These are phyloP conservation scores for Cercospora zeina DNA, from an alignment of 2,329 filamentous ascomycete species.

Conservation along the genomic window DNA sequence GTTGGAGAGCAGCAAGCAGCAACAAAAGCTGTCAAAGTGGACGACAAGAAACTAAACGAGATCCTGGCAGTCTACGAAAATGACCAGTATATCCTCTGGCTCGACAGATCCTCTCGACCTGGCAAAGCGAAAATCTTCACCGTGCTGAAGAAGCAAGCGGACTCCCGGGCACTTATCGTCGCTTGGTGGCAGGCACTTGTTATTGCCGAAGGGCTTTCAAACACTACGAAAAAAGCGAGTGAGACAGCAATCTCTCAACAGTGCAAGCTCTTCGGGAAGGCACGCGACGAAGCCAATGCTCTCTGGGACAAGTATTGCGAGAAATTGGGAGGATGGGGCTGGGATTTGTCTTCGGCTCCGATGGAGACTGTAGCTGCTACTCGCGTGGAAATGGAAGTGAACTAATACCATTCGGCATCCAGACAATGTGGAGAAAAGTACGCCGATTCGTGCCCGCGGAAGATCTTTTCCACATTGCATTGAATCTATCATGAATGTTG, in stretches of 20 bases:
- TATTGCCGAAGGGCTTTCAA: conserved; percentile 40
- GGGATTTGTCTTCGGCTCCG: conserved; percentile 65
- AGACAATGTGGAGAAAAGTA: neutral
- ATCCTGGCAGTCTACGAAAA: conserved; percentile 54
- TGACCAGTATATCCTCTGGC: conserved; percentile 61
- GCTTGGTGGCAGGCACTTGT: conserved; percentile 63
- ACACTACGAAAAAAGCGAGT: neutral
- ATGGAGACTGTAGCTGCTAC: conserved; percentile 65
- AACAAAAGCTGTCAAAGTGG: conserved; percentile 32
- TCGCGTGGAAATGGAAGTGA: conserved; percentile 28
- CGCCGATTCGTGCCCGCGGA: neutral
- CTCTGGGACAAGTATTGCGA: conserved; percentile 51
- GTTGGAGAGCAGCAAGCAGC: conserved; percentile 32
- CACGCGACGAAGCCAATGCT: conserved; percentile 28
- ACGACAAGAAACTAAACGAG: conserved; percentile 38
- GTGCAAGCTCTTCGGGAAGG: conserved; percentile 46
- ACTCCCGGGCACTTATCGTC: conserved; percentile 55
- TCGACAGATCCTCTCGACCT: conserved; percentile 42
- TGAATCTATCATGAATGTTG: too few relatives aligned
- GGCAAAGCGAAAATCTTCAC: conserved; percentile 49
- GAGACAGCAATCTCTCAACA: neutral
- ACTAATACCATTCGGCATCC: neutral
- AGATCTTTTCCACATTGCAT: too few relatives aligned
- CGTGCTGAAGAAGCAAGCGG: conserved; percentile 62
- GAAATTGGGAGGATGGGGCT: conserved; percentile 55